Conservation (phyloP, 306 rosid species). For the Cyclanthera cordifolia region DNA sequence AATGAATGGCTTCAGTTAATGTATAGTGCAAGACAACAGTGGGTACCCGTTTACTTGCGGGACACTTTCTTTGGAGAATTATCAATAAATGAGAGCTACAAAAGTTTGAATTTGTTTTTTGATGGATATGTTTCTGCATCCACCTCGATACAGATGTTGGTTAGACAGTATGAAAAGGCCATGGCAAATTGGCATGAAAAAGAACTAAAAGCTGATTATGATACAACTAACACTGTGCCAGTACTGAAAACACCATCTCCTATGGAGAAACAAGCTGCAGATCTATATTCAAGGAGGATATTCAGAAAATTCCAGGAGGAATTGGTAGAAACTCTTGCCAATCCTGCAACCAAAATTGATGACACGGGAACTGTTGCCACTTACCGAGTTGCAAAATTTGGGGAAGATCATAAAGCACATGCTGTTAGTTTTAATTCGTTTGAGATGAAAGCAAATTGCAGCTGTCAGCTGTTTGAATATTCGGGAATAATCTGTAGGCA, state of each 20-base stretch:
- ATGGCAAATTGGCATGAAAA: slow-evolving; percentile 60
- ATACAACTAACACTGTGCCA: slow-evolving; percentile 45
- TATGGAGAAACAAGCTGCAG: slow-evolving; percentile 88
- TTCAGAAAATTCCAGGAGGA: slow-evolving; percentile 82
- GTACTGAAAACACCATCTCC: slow-evolving; percentile 77
- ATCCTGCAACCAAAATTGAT: slow-evolving; percentile 66
- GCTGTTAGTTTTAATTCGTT: slow-evolving; percentile 48
- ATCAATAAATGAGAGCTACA: slow-evolving; percentile 34
- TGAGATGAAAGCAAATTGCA: slow-evolving; percentile 73
- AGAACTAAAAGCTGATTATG: slow-evolving; percentile 72
- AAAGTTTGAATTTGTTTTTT: slow-evolving; percentile 44
- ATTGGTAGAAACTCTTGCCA: slow-evolving; percentile 81
- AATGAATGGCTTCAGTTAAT: slow-evolving; percentile 82
- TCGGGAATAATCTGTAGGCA: slow-evolving; percentile 85
- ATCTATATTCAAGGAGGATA: slow-evolving; percentile 59
- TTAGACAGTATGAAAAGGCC: slow-evolving; percentile 74
- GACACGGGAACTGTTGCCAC: slow-evolving; percentile 65
- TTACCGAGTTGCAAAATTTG: slow-evolving; percentile 78
- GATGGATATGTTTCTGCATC: slow-evolving; percentile 65
- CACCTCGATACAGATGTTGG: slow-evolving; percentile 58
- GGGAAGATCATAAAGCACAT: slow-evolving; percentile 60
- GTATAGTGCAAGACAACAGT: slow-evolving; percentile 54
- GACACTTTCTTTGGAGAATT: slow-evolving; percentile 67
- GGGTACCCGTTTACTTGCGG: slow-evolving; percentile 71
- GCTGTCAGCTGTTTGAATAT: slow-evolving; percentile 82